phyloP scores from a whole-genome alignment of 257 asterid genomes.

The Primulina tabacum region DNA sequence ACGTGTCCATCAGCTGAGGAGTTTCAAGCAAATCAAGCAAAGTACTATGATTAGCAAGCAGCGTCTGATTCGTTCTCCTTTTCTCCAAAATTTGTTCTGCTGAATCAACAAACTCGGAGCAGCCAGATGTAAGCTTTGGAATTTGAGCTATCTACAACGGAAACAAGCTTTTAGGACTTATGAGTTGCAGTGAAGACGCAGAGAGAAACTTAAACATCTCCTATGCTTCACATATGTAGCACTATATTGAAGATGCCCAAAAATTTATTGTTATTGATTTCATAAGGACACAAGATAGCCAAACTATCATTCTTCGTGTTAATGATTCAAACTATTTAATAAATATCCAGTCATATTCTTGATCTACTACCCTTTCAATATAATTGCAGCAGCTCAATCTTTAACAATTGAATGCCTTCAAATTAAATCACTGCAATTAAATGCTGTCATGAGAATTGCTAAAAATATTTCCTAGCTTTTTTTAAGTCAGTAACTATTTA shows the following conservation, averaged over 20 bases:
- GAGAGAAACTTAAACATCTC: background rate
- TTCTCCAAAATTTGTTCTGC: slow-evolving; percentile 89
- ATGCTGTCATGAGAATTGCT: background rate
- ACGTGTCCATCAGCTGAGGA: slow-evolving; percentile 99
- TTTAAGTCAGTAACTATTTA: background rate
- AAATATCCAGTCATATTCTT: background rate
- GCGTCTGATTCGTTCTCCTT: slow-evolving; percentile 88
- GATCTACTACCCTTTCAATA: background rate
- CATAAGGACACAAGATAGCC: background rate
- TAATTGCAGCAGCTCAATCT: slow-evolving; percentile 2
- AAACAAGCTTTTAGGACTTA: no score
- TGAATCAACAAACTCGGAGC: slow-evolving; percentile 85
- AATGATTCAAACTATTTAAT: background rate
- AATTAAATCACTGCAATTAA: background rate
- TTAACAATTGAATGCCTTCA: background rate
- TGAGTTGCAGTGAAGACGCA: slow-evolving; percentile 14
- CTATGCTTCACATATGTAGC: background rate
- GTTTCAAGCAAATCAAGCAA: slow-evolving; percentile 98
- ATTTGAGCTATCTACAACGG: slow-evolving; percentile 80
- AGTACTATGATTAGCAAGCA: slow-evolving; percentile 84
- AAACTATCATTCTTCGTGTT: background rate
- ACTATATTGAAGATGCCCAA: slow-evolving; percentile 8
- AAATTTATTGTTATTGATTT: background rate
- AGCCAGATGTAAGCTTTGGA: slow-evolving; percentile 84
- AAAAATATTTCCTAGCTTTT: no score